A percentile compares a stretch with the other conserved stretches of the same genome.
Conservation (phyloP, 192 early-diverging fungal species). For the Podila epicladia region DNA sequence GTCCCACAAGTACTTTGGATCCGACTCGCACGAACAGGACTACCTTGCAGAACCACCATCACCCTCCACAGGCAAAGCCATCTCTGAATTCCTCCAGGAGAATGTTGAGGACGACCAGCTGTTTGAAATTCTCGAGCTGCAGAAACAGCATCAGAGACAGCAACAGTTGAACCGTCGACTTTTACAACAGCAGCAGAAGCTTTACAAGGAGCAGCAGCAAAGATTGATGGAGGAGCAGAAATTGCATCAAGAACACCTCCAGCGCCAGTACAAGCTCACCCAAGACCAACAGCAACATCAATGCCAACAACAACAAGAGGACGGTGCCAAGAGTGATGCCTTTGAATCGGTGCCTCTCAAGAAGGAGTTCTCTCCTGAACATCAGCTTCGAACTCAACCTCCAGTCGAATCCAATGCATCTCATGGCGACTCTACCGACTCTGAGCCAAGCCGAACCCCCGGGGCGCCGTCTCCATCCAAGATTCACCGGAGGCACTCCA, state of each 20-base stretch:
- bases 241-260: not conserved
- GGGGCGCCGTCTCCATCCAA: not conserved
- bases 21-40: not conserved
- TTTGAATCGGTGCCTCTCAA: not conserved
- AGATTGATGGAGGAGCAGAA: not conserved
- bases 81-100: conserved; percentile 2
- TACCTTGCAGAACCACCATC: not conserved
- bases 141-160: conserved; percentile 11
- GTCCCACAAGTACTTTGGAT: not conserved
- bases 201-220: not conserved
- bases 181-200: conserved; percentile 7
- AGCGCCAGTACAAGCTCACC: not conserved
- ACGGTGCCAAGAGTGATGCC: not conserved
- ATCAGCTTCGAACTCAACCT: not conserved
- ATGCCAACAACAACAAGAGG: not conserved
- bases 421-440: not conserved
- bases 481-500: not conserved
- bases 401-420: too few species aligned
- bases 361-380: not conserved
- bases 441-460: not conserved
- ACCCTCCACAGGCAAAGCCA: conserved; percentile 7
- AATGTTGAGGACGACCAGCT: conserved; percentile 11
- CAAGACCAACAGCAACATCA: conserved; percentile 4
- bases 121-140: conserved; percentile 7
- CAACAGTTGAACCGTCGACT: conserved; percentile 1